These are phyloP conservation scores for Thelonectria blattea DNA, from an alignment of 2,329 filamentous ascomycete species.

Conservation along the genomic window DNA sequence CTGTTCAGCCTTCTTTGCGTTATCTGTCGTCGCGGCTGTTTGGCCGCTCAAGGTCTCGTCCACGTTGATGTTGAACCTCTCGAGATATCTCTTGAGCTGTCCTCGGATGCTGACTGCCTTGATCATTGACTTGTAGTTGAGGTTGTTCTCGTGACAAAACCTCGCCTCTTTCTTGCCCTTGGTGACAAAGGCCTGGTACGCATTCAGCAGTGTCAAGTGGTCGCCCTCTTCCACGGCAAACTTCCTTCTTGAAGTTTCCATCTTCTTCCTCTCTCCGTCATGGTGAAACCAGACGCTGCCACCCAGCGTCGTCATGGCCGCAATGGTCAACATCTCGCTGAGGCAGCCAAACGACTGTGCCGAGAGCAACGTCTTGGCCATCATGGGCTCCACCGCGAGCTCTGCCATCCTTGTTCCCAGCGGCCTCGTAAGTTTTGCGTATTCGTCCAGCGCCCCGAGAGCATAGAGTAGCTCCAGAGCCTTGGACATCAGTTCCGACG, in stretches of 20 bases:
- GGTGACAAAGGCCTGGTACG: slow-evolving; percentile 87
- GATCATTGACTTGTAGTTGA: slow-evolving; percentile 86
- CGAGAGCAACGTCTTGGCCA: slow-evolving; percentile 84
- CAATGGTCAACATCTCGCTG: slow-evolving; percentile 86
- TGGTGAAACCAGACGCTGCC: slow-evolving; percentile 84
- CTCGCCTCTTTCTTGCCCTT: slow-evolving; percentile 81
- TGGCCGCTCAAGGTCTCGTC: slow-evolving; percentile 64
- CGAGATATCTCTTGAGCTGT: slow-evolving; percentile 85
- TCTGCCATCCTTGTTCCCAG: slow-evolving; percentile 93
- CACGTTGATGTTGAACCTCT: slow-evolving; percentile 77
- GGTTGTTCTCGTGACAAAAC: slow-evolving; percentile 85
- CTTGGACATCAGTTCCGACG: slow-evolving; percentile 81
- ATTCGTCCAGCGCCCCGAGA: slow-evolving; percentile 84
- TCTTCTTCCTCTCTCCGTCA: slow-evolving; percentile 75
- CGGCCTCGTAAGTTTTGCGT: slow-evolving; percentile 87
- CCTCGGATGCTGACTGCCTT: slow-evolving; percentile 84
- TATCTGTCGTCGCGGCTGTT: slow-evolving; percentile 39
- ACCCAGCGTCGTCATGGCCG: slow-evolving; percentile 90
- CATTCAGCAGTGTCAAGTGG: slow-evolving; percentile 89
- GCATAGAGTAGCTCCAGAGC: slow-evolving; percentile 88
- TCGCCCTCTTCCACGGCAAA: slow-evolving; percentile 95
- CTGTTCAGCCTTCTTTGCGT: slow-evolving; percentile 63
- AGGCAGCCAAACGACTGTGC: slow-evolving; percentile 78
- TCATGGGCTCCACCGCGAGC: slow-evolving; percentile 92
- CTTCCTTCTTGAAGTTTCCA: slow-evolving; percentile 76